Base-by-base conservation (phyloP, 257 asterid genomes). In the Coffea eugenioides region DNA sequence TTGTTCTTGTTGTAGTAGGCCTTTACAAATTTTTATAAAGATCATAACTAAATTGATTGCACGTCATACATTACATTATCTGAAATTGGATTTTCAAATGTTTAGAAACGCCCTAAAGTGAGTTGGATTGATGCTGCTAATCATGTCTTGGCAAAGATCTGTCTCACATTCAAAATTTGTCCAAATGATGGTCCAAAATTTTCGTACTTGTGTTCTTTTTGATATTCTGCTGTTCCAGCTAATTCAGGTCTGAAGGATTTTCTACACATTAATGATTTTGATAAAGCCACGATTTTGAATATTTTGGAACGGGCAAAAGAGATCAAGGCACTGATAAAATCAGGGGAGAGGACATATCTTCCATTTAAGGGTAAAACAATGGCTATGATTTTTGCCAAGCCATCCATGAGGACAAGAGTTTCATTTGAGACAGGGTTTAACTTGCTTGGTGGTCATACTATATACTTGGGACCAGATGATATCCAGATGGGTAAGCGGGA, bases 321-420 rank as follows among this genome's bases (percentile, higher is more conserved):
- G 86, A 97, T 96, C 66, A 96, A 96, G 91, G 93, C 90, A 74
- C 89, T 89, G 20, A n/a, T 92, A 48, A 96, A 91, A 87, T 94
- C 97, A 57, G 97, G 98, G 73, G 98, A 96, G 84, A 88, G 88
- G 79, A 83, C 94, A n/a, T 94, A 90, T 88, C 97, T 91, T 73
- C 99, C 98, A 6, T 92, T 94, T 72, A 87, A 94, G 76, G 98
- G 99, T 27, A 27, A 27, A 27, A 27, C 27, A 27, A 27, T 27
- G 27, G 27, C 27, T 27, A 27, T 27, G 27, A 27, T 27, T 27
- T 27, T 27, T 27, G 27, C 27, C 27, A 27, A 27, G 27, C 27
- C 27, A 27, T 27, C 27, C 27, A 27, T 27, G 27, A 27, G 27
- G 27, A 27, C 27, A 27, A 27, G 27, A 27, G 27, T 27, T 27